phyloP scores from a whole-genome alignment of 2,329 filamentous ascomycete genomes.

The Fusarium solani-melongenae region DNA sequence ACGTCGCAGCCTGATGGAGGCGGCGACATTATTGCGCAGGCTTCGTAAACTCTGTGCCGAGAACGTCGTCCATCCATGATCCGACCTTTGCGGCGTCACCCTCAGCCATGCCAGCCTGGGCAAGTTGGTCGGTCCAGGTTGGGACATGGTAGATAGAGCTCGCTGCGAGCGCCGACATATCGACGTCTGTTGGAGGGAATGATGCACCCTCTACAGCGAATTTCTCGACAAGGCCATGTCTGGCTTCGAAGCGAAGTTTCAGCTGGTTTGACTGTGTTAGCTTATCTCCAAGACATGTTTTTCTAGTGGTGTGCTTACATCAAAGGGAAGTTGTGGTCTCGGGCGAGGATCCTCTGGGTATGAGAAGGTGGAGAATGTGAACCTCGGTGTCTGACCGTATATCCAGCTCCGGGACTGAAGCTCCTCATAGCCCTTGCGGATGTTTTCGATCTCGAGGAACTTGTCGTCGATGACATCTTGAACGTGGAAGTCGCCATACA shows the following conservation, averaged over 20 bases:
- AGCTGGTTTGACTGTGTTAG: slow-evolving; percentile 33
- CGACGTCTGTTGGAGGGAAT: slow-evolving; percentile 10
- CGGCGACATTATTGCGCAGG: slow-evolving; percentile 23
- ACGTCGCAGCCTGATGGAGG: slow-evolving; percentile 21
- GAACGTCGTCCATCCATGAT: slow-evolving; percentile 46
- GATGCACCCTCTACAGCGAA: slow-evolving; percentile 43
- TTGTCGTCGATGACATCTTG: slow-evolving; percentile 60
- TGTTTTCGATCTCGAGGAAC: slow-evolving; percentile 57
- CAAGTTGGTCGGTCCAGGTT: slow-evolving; percentile 43
- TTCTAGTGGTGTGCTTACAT: slow-evolving; percentile 49
- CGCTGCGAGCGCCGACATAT: slow-evolving; percentile 25
- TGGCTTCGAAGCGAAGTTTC: slow-evolving; percentile 51
- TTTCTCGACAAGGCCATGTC: slow-evolving; percentile 51
- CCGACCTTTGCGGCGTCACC: slow-evolving; percentile 40
- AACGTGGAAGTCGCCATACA: slow-evolving; percentile 67
- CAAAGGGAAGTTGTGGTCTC: slow-evolving; percentile 61
- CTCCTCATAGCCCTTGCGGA: slow-evolving; percentile 55
- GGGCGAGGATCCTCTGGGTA: slow-evolving; percentile 68
- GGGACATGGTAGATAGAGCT: slow-evolving; percentile 38
- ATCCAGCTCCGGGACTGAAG: slow-evolving; percentile 76
- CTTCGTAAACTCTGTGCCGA: slow-evolving; percentile 47
- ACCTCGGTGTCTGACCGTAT: slow-evolving; percentile 87
- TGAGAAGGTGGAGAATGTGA: slow-evolving; percentile 74
- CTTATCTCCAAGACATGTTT: background rate
- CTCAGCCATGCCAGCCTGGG: slow-evolving; percentile 39